Base-by-base conservation (phyloP, 164 flowering plant species). In the Houttuynia cordata region DNA sequence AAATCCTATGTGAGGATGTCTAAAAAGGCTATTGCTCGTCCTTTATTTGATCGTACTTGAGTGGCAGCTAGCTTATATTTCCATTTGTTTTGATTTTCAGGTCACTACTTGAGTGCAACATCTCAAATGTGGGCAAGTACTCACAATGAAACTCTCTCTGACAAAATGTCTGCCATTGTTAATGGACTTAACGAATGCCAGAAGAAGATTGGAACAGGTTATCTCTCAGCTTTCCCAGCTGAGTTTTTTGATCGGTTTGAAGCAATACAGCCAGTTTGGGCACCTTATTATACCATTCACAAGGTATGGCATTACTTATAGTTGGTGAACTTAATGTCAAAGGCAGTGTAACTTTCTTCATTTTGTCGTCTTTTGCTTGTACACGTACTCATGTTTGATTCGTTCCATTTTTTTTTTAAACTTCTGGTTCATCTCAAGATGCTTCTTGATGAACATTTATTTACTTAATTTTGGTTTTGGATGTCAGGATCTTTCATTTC, bases 271-370 rank as follows among this genome's bases (percentile, higher is more conserved):
- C 77, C 80, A 30, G 92, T 93, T 1, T 87, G 96, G 98, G 98
- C 98, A 60, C 97, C 98, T n/a, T 89, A 89, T 63, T 93, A 90
- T 73, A 87, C 98, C 47, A 87, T 93, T 70, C 98, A 93, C 84
- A 93, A 93, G 96, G 97, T 93, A 72, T 9, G 40, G 15, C 30
- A 21, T 62, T 51, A 63, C 24, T 6, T 40, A 8, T 2, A 30
- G 37, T 30, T 30, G 6, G 37, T 30, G 37, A 30, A 6, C 37
- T 30, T 30, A 6, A 30, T 30, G 37, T 30, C 4, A 30, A 2
- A 30, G 37, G 37, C 37, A 30, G 37, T 30, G 6, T n/a, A n/a
- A n/a, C n/a, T 30, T 30, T 30, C 37, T 30, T 30, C 6, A 6
- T 30, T 6, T 30, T 30, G 37, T 30, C 37, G 4, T 2, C 2